phyloP scores from a whole-genome alignment of 768 basidiomycete species.

The Lyophyllum decastes region DNA sequence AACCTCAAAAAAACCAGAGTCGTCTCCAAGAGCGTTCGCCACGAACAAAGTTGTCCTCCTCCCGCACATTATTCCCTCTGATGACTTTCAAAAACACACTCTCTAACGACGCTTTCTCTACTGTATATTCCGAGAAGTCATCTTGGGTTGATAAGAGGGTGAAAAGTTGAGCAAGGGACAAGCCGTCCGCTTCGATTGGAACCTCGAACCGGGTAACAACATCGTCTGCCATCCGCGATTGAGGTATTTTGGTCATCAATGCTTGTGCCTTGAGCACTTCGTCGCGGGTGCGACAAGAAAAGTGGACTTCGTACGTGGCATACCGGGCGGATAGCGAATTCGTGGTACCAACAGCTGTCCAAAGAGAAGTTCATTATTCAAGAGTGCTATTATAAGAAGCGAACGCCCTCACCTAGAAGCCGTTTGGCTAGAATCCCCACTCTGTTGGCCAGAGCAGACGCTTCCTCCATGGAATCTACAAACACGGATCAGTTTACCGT shows the following conservation, averaged over 20 bases:
- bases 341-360: conserved; percentile 65
- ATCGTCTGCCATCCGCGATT: conserved; percentile 67
- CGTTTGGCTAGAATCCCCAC: conserved; percentile 76
- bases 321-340: conserved; percentile 65
- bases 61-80: conserved; percentile 56
- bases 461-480: conserved; percentile 83
- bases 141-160: conserved; percentile 50
- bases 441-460: conserved; percentile 72
- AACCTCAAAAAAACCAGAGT: conserved; percentile 8
- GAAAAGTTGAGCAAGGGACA: conserved; percentile 63
- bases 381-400: no score
- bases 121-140: conserved; percentile 66
- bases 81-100: conserved; percentile 76
- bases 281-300: conserved; percentile 64
- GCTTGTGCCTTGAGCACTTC: conserved; percentile 57
- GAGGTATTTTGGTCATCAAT: conserved; percentile 64
- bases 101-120: conserved; percentile 70
- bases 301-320: conserved; percentile 76
- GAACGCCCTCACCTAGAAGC: conserved; percentile 54
- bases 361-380: not conserved
- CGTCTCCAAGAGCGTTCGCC: conserved; percentile 20
- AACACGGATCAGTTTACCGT: not conserved
- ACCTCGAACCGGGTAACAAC: conserved; percentile 79
- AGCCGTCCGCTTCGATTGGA: conserved; percentile 45
- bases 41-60: conserved; percentile 34